Conservation (phyloP, 805 yeast genomes). For the Candida koratica region DNA sequence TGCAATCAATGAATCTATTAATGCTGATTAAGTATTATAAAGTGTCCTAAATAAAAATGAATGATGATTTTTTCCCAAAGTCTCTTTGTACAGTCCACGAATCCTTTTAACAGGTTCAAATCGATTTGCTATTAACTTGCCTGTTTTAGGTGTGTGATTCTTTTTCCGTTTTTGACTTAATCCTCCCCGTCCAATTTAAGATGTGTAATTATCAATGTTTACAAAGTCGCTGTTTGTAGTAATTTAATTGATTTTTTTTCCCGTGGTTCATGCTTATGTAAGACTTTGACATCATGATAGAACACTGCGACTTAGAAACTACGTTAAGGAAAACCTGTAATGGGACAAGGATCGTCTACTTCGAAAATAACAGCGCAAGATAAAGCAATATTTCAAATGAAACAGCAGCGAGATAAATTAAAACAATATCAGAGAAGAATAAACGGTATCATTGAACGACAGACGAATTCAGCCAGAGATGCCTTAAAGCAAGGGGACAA, state of each 20-base stretch:
- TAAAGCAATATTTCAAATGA: conserved; percentile 78
- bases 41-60: neutral
- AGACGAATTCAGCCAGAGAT: conserved; percentile 55
- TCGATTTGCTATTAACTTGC: conserved; percentile 8
- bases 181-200: neutral
- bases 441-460: conserved; percentile 53
- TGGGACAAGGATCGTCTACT: conserved; percentile 43
- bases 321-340: too few relatives aligned
- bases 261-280: neutral
- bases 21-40: neutral
- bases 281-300: neutral
- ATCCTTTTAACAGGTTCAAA: neutral
- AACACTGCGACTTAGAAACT: conserved; percentile 2
- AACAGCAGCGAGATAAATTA: conserved; percentile 82
- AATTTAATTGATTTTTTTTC: conserved; percentile 1
- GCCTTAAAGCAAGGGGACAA: conserved; percentile 52
- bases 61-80: too few relatives aligned
- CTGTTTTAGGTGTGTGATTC: conserved; percentile 7
- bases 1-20: conserved; percentile 3
- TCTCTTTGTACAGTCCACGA: conserved; percentile 6
- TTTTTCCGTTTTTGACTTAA: conserved; percentile 5
- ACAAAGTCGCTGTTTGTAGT: conserved; percentile 10
- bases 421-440: conserved; percentile 67
- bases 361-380: conserved; percentile 78
- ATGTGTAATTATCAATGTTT: conserved; percentile 8